Base-by-base conservation (phyloP, 2,329 filamentous ascomycete species). In the Stachybotrys chartarum region DNA sequence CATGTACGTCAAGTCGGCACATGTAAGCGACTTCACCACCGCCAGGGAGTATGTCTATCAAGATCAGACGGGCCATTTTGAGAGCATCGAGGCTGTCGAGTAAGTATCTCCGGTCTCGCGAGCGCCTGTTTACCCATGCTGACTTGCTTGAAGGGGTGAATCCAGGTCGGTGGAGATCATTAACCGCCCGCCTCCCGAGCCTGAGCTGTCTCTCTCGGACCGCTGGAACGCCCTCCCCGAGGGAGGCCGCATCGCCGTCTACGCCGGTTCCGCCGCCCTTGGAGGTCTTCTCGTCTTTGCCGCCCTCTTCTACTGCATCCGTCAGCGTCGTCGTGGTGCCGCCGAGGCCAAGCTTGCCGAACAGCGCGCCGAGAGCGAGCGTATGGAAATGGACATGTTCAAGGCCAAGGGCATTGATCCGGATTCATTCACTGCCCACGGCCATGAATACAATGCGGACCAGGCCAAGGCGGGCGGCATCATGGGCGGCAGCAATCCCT, bases 1-100 rank as follows among this genome's bases (percentile, higher is more conserved):
- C 63, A 92, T 92, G 88, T 84, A 82, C 57, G 80, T 93, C 60
- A 82, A 88, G 75, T 82, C 78, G 32, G 75, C 75, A 12, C 67
- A 66, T 17, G 68, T 83, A 2, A 72, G 83, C 54, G 82, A 86
- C 61, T 83, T 81, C 71, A 82, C 80, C 64, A 80, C 76, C 52
- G 82, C 84, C 56, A 82, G 82, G 61, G 80, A 83, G 62, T 92
- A 91, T 66, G 70, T 78, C 50, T 91, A 83, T 63, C 75, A 76
- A 30, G 87, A 88, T 64, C 73, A 73, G 45, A 75, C 78, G 1
- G 88, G 88, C 53, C 74, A 71, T 54, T 88, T 77, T 75, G 63
- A 85, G 63, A 87, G 84, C 72, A 88, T 89, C 68, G 75, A 86
- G 61, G 68, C 79, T 35, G 69, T 73, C 55, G 66, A 67, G 80